A percentile compares a stretch with the other conserved stretches of the same genome.
phyloP scores from a whole-genome alignment of 176 grass and related monocot species.

The Musa itinerans region DNA sequence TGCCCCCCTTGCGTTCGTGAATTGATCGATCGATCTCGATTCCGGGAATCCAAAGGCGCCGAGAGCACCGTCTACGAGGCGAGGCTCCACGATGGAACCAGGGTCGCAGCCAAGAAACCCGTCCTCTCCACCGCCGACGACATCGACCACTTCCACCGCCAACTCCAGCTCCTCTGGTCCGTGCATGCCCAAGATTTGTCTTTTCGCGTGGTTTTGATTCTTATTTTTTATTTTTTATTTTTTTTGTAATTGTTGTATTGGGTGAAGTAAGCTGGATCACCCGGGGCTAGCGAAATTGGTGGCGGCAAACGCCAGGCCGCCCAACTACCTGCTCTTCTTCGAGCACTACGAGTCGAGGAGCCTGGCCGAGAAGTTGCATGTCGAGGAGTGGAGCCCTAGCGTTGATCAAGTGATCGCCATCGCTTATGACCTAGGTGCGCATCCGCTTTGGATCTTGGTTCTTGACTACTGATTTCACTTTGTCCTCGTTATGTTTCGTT shows the following conservation, averaged over 20 bases:
- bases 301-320: slow-evolving; percentile 73
- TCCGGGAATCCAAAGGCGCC: slow-evolving; percentile 32
- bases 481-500: neutral
- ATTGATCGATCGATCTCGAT: slow-evolving; percentile 2
- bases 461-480: neutral
- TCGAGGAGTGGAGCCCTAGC: slow-evolving; percentile 71
- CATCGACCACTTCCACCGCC: slow-evolving; percentile 88
- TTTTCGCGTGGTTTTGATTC: neutral
- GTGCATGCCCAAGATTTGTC: neutral
- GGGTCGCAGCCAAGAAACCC: slow-evolving; percentile 81
- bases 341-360: slow-evolving; percentile 85
- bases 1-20: neutral
- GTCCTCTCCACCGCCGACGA: slow-evolving; percentile 77
- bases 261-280: slow-evolving; percentile 63
- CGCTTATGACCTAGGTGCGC: slow-evolving; percentile 64
- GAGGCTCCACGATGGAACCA: slow-evolving; percentile 33
- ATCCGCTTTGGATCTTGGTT: neutral
- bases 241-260: slow-evolving; percentile 7
- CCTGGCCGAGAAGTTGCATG: slow-evolving; percentile 70
- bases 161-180: slow-evolving; percentile 86
- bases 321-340: slow-evolving; percentile 82
- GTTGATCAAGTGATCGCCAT: slow-evolving; percentile 50
- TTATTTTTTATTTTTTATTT: neutral
- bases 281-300: slow-evolving; percentile 67
- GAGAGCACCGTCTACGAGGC: slow-evolving; percentile 96